These are phyloP conservation scores for Alternaria postmessia DNA, from an alignment of 2,329 filamentous ascomycete species.

Conservation along the genomic window DNA sequence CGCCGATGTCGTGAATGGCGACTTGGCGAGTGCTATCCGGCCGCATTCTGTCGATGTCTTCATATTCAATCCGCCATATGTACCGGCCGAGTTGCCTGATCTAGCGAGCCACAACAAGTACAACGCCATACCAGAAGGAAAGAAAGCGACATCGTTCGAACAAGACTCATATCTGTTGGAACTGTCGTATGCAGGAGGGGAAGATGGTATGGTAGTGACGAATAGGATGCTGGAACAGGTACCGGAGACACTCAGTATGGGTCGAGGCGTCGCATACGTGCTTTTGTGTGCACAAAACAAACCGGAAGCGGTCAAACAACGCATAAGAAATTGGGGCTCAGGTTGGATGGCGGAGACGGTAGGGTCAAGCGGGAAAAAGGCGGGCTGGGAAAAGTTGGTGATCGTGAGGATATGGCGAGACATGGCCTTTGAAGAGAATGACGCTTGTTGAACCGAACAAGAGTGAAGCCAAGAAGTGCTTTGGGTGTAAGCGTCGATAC, in stretches of 20 bases:
- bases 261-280: constrained; percentile 83
- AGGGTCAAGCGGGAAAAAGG: constrained; percentile 82
- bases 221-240: constrained; percentile 77
- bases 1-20: constrained; percentile 72
- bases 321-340: constrained; percentile 65
- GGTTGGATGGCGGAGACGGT: constrained; percentile 81
- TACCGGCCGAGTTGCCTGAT: constrained; percentile 80
- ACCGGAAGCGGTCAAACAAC: constrained; percentile 74
- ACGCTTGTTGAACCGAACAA: not conserved
- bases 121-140: constrained; percentile 34
- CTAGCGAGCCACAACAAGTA: constrained; percentile 52
- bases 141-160: constrained; percentile 65
- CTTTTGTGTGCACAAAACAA: constrained; percentile 90
- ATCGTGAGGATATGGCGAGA: constrained; percentile 83
- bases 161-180: constrained; percentile 83
- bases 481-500: not conserved
- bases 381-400: constrained; percentile 93
- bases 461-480: not conserved
- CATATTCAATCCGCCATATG: constrained; percentile 97
- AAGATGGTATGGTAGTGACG: constrained; percentile 93
- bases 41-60: constrained; percentile 76
- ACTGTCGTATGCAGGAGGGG: constrained; percentile 87
- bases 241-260: constrained; percentile 67
- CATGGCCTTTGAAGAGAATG: constrained; percentile 3
- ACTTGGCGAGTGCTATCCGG: constrained; percentile 71